Evolutionary conservation across 345 rosid genomes (phyloP).

Genomic region (Populus alba): DNA sequence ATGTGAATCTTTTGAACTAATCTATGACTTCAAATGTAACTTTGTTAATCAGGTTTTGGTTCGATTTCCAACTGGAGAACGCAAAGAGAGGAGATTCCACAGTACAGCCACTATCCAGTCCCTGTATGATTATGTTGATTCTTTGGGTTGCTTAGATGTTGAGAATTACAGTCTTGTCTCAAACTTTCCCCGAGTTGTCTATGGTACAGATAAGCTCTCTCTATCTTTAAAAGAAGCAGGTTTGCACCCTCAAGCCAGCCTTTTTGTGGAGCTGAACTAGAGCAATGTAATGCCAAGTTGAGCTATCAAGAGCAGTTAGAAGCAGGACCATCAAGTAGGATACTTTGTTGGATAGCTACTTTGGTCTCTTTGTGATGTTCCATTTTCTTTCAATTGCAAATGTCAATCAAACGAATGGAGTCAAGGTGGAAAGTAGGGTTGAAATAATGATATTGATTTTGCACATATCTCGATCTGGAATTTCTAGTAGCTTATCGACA

Average conservation of each 20-base stretch:
- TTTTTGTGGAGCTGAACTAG: conserved; percentile 86
- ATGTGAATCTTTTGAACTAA: background rate
- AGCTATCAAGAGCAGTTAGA: conserved; percentile 8
- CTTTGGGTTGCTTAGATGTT: conserved; percentile 71
- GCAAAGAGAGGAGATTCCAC: conserved; percentile 88
- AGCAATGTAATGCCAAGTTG: conserved; percentile 6
- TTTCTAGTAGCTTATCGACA: background rate
- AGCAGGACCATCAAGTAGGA: conserved; percentile 11
- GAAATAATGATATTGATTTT: conserved; percentile 21
- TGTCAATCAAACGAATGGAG: background rate
- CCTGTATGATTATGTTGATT: conserved; percentile 84
- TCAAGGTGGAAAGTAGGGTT: conserved; percentile 1
- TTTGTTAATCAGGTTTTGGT: conserved; percentile 62
- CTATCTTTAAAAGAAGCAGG: conserved; percentile 79
- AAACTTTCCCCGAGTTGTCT: conserved; percentile 76
- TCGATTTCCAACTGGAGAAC: conserved; percentile 86
- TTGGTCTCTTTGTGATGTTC: background rate
- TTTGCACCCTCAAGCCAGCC: conserved; percentile 98
- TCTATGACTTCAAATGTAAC: background rate
- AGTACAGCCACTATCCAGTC: conserved; percentile 53
- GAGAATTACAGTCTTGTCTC: conserved; percentile 80
- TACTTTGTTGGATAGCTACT: conserved; percentile 10
- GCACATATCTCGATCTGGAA: conserved; percentile 1
- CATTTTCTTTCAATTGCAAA: background rate
- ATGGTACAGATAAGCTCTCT: conserved; percentile 62